Base-by-base conservation (phyloP, 1,284 basidiomycete species). In the Rhizoctonia solani region DNA sequence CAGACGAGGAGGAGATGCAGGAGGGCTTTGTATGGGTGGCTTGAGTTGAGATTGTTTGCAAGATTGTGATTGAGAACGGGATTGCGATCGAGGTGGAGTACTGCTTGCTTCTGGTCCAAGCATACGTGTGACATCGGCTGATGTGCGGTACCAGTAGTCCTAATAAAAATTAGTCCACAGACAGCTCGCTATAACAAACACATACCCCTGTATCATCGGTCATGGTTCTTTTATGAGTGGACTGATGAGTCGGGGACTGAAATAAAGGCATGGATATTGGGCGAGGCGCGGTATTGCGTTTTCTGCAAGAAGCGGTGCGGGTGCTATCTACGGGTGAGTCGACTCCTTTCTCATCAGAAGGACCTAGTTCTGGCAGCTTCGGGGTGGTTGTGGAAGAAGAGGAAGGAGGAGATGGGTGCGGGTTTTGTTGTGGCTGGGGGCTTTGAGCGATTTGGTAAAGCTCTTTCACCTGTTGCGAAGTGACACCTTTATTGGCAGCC, bases 101-200 rank as follows among this genome's bases (percentile, higher is more conserved):
- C 58, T 63, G 34, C 58, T 63, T 4, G 30, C 37, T 41, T 50
- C 58, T 21, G 11, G 8, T 19, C 44, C 19, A 9, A 11, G 25
- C 58, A 29, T 25, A 41, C 39, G 41, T 34, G 5, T n/a, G 32
- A 9, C 4, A 39, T 5, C 1, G 49, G 56, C 56, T 32, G 56
- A 59, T 8, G 58, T 52, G 14, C 58, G 58, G 46, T 50, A 63
- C 58, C 58, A 63, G 30, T 63, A 63, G 21, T 63, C 46, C 58
- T 63, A 29, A 14, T 16, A 6, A 11, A 46, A 39, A 39, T 39
- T 39, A 16, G 8, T 39, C 8, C 8, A 8, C 37, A 39, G 37
- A 39, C 37, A 39, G 9, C 9, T 39, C 8, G 8, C 37, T 8
- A 39, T 39, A 39, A 39, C 16, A 8, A 16, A 39, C 9, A 39